Percentiles rank a stretch among this genome's conserved stretches.
Conservation (phyloP, 2,329 filamentous ascomycete genomes). For the Claviceps sp. region DNA sequence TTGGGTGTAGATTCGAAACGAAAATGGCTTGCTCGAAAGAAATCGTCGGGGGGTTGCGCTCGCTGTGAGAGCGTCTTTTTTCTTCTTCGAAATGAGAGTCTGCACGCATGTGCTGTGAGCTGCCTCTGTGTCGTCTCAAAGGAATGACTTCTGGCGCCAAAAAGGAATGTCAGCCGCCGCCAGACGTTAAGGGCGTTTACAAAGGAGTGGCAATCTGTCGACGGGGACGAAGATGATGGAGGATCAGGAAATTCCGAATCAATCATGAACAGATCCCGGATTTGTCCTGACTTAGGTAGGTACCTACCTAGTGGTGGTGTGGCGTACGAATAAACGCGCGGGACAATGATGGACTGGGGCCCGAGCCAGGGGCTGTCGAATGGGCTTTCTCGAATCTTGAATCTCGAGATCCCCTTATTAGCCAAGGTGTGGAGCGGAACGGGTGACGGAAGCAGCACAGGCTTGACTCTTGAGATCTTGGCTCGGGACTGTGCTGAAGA, state of each 20-base stretch:
- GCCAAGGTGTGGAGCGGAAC: background rate
- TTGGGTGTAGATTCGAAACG: background rate
- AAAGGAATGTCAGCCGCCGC: conserved; percentile 2
- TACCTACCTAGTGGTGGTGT: background rate
- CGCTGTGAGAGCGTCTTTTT: background rate
- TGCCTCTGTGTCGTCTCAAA: background rate
- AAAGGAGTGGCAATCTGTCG: conserved; percentile 4
- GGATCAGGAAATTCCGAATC: background rate
- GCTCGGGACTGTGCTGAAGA: too few relatives aligned
- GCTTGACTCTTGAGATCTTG: too few relatives aligned
- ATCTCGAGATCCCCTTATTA: background rate
- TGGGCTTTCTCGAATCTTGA: background rate
- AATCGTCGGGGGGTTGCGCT: background rate
- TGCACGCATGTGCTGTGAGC: background rate
- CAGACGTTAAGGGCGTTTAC: background rate
- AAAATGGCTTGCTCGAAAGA: background rate
- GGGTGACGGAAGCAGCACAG: background rate
- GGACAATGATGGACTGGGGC: background rate
- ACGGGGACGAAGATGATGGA: background rate
- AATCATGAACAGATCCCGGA: background rate
- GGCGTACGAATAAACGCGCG: background rate
- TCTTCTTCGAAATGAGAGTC: too few relatives aligned
- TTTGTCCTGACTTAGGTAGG: background rate
- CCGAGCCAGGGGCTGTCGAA: background rate
- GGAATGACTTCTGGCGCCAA: background rate